Evolutionary conservation across 2,329 filamentous ascomycete species (phyloP).

Genomic region (Talaromyces sp.): DNA sequence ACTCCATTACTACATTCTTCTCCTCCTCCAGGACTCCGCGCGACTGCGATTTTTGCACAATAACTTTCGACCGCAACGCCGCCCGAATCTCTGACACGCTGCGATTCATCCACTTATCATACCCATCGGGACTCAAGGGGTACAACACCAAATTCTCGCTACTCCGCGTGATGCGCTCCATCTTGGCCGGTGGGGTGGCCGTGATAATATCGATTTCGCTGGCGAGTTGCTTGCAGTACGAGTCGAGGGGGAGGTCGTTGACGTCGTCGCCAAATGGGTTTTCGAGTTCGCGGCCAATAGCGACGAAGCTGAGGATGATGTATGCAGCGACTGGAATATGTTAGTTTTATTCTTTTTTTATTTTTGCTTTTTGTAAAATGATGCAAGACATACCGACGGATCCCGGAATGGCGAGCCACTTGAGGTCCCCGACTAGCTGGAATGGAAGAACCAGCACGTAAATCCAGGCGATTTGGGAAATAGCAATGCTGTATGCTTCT

Average conservation of each 20-base stretch:
- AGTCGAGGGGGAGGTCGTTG: constrained; percentile 73
- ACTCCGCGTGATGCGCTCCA: constrained; percentile 44
- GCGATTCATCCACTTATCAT: constrained; percentile 46
- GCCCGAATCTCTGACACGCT: constrained; percentile 45
- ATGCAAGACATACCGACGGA: constrained; percentile 47
- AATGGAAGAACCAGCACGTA: constrained; percentile 79
- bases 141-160: constrained; percentile 35
- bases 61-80: constrained; percentile 35
- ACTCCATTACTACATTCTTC: neutral
- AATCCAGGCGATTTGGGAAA: constrained; percentile 80
- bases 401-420: constrained; percentile 74
- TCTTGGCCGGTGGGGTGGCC: constrained; percentile 49
- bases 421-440: constrained; percentile 62
- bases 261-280: constrained; percentile 81
- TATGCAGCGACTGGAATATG: constrained; percentile 56
- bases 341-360: neutral
- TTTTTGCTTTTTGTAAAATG: neutral
- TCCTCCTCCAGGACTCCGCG: neutral
- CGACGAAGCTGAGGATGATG: constrained; percentile 73
- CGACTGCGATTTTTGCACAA: constrained; percentile 16
- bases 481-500: constrained; percentile 77
- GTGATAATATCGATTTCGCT: constrained; percentile 71
- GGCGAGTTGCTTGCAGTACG: constrained; percentile 70
- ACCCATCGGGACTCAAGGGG: constrained; percentile 42
- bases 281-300: constrained; percentile 77